phyloP scores from a whole-genome alignment of 2,329 filamentous ascomycete species.

The Epichloe festucae region DNA sequence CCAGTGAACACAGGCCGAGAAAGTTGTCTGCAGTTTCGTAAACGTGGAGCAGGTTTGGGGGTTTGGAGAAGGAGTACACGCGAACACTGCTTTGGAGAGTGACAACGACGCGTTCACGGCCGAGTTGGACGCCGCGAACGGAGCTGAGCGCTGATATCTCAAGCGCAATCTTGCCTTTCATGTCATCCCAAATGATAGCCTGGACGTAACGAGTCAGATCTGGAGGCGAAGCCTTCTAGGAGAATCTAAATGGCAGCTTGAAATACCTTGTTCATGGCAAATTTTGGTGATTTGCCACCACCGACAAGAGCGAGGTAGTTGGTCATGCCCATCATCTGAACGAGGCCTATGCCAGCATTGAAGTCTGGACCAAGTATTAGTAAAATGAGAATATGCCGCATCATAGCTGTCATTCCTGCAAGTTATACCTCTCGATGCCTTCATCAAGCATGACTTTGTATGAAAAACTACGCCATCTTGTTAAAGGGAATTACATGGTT shows the following conservation, averaged over 20 bases:
- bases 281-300: conserved; percentile 74
- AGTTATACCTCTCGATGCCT: conserved; percentile 34
- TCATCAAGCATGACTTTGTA: conserved; percentile 57
- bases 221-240: neutral
- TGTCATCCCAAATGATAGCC: conserved; percentile 87
- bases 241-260: neutral
- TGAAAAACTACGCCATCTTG: conserved; percentile 46
- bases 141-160: conserved; percentile 74
- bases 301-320: conserved; percentile 85
- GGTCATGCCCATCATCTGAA: conserved; percentile 75
- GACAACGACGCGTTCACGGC: conserved; percentile 63
- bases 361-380: conserved; percentile 40
- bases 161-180: conserved; percentile 55
- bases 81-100: conserved; percentile 71
- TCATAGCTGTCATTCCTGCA: neutral
- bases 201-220: conserved; percentile 14
- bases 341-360: conserved; percentile 68
- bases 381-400: neutral
- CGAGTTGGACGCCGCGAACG: conserved; percentile 67
- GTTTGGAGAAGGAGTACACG: conserved; percentile 66
- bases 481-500: neutral
- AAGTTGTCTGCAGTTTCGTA: conserved; percentile 84
- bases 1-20: conserved; percentile 66
- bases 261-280: conserved; percentile 67
- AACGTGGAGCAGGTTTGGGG: conserved; percentile 54